Evolutionary conservation across 2,329 filamentous ascomycete genomes (phyloP).

Genomic region (Hymenoscyphus infarciens): DNA sequence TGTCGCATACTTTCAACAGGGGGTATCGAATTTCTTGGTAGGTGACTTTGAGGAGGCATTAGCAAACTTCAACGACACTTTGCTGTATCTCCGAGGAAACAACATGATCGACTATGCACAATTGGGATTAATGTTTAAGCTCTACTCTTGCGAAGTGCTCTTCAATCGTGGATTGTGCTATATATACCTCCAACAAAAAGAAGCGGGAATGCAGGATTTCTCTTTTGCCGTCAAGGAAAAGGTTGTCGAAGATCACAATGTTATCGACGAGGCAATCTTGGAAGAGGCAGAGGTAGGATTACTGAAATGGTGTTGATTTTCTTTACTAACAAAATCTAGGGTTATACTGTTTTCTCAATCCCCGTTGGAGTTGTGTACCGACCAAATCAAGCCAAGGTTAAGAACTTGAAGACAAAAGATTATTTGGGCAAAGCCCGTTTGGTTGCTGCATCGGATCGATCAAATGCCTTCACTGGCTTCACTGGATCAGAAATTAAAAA

Average conservation of each 20-base stretch:
- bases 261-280: constrained; percentile 93
- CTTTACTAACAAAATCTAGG: constrained; percentile 48
- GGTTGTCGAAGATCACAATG: constrained; percentile 91
- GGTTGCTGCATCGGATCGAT: constrained; percentile 79
- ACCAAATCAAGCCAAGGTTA: constrained; percentile 96
- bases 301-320: not conserved
- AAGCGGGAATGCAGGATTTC: constrained; percentile 86
- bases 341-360: constrained; percentile 98
- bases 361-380: constrained; percentile 93
- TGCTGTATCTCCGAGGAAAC: constrained; percentile 91
- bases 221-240: constrained; percentile 92
- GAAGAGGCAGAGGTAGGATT: constrained; percentile 80
- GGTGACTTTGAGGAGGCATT: constrained; percentile 96
- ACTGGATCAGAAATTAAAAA: constrained; percentile 76
- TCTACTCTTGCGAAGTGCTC: constrained; percentile 95
- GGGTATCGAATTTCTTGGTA: constrained; percentile 94
- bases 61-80: constrained; percentile 97
- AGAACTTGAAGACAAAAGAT: constrained; percentile 96
- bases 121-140: constrained; percentile 88
- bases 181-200: constrained; percentile 91
- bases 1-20: constrained; percentile 97
- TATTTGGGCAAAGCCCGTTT: constrained; percentile 95
- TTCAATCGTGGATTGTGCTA: constrained; percentile 98
- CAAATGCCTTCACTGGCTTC: constrained; percentile 80
- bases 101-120: constrained; percentile 98